Evolutionary conservation across 2,329 filamentous ascomycete species (phyloP), one percentile per base, ranked within the genome.

Genomic region (Periconia sp.): DNA sequence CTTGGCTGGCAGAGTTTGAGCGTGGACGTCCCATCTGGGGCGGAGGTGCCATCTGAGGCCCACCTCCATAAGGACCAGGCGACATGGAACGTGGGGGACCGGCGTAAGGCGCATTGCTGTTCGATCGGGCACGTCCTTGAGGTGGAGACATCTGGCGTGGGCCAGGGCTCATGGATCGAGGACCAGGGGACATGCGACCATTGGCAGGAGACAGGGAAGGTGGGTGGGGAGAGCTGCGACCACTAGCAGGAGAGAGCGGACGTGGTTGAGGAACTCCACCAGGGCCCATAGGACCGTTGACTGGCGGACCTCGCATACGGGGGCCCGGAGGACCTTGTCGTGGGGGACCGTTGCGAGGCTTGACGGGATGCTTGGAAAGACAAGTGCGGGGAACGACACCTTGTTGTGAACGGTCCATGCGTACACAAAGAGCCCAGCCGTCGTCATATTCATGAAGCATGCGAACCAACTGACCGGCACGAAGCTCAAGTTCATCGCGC

Each of bases 401-500:
- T 76, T 97, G 92, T 60, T 88, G 81, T 48, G 90, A 92, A 52
- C 91, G 87, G 71, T 97, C 92, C 60, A 97, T 85, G 54, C 87
- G 87, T 57, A 91, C 88, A 71, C 91, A 96, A 41, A 97, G 88
- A 63, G 92, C 89, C 94, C 94, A 99, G 61, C 94, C 94, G 73
- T 99, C 94, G 66, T 99, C 94, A 62, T 97, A 99, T 72, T 96
- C 92, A 65, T 97, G 92, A 38, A 97, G 78, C 52, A 99, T 77
- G 52, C 92, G 83, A 36, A 97, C 89, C 35, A 99, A 78, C 50
- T 95, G 86, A 38, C 94, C 94, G 44, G 86, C 83, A 50, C 78
- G 81, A 31, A 99, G 79, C 50, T 84, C 88, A 63, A 99, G 78
- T 72, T 99, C 94, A 65, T 99, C 94, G 5, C 90, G 87, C 79